A percentile compares a stretch with the other conserved stretches of the same genome.
phyloP scores from a whole-genome alignment of 2,329 filamentous ascomycete genomes.

The Fusarium armeniacum region DNA sequence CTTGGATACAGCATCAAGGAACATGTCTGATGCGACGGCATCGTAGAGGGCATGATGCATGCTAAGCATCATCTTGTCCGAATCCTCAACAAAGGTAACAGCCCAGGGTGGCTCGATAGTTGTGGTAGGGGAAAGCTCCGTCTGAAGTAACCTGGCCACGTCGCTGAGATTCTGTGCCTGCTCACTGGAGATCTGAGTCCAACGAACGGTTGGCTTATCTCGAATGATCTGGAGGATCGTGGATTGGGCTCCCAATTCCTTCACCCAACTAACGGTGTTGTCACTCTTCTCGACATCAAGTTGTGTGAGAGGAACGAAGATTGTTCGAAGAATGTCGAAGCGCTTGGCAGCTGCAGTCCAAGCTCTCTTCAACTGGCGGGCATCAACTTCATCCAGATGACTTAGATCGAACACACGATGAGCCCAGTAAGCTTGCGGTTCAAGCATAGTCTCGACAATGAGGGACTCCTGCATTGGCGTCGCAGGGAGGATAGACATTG shows the following conservation, averaged over 20 bases:
- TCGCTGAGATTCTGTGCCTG: neutral
- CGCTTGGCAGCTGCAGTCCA: conserved; percentile 20
- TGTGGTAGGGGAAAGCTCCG: conserved; percentile 14
- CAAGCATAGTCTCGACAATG: conserved; percentile 31
- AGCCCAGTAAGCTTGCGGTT: conserved; percentile 31
- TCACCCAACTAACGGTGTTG: conserved; percentile 15
- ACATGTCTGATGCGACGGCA: neutral
- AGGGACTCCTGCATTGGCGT: conserved; percentile 32
- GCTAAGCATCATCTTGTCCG: conserved; percentile 25
- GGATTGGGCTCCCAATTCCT: neutral
- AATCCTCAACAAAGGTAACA: conserved; percentile 2
- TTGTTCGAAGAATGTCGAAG: conserved; percentile 25
- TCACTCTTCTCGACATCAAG: neutral
- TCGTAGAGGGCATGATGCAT: conserved; percentile 35
- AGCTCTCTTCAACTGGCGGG: conserved; percentile 13
- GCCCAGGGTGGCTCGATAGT: conserved; percentile 14
- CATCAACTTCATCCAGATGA: conserved; percentile 16
- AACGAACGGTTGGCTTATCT: conserved; percentile 2
- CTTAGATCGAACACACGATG: conserved; percentile 28
- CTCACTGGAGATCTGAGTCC: neutral
- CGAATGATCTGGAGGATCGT: conserved; percentile 17
- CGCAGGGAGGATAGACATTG: conserved; percentile 2
- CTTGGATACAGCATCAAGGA: conserved; percentile 15
- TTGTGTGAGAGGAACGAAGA: conserved; percentile 20
- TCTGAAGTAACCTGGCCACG: conserved; percentile 7